A percentile compares a stretch with the other conserved stretches of the same genome.
These are phyloP conservation scores for Zygoascus tannicola DNA, from an alignment of 805 yeast genomes.

Conservation along the genomic window DNA sequence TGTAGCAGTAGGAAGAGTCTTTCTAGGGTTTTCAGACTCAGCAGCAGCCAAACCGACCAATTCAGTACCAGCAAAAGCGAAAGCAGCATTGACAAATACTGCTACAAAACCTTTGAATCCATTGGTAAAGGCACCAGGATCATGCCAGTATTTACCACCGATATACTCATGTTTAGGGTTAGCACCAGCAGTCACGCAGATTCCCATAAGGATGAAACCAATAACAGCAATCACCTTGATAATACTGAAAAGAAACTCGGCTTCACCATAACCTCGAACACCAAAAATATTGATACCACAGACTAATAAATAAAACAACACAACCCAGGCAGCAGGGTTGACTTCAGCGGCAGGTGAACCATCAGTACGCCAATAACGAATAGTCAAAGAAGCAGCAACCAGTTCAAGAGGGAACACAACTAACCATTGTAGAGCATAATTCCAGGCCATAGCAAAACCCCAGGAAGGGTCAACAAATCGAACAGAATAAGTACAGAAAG, in stretches of 20 bases:
- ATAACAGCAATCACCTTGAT: slow-evolving; percentile 47
- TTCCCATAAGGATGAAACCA: slow-evolving; percentile 50
- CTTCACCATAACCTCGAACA: slow-evolving; percentile 49
- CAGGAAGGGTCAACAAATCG: slow-evolving; percentile 53
- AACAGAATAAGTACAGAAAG: slow-evolving; percentile 47
- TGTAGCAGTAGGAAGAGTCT: slow-evolving; percentile 53
- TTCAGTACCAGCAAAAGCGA: slow-evolving; percentile 58
- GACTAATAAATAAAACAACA: slow-evolving; percentile 41
- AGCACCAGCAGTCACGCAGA: slow-evolving; percentile 48
- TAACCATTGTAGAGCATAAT: slow-evolving; percentile 52
- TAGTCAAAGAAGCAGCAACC: slow-evolving; percentile 47
- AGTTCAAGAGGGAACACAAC: slow-evolving; percentile 56
- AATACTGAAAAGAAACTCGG: slow-evolving; percentile 46
- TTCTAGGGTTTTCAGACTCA: slow-evolving; percentile 54
- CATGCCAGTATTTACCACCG: slow-evolving; percentile 48
- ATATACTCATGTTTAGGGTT: slow-evolving; percentile 40
- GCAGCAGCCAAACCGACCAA: slow-evolving; percentile 61
- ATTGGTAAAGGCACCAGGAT: slow-evolving; percentile 52
- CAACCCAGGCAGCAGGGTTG: slow-evolving; percentile 42
- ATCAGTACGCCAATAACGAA: slow-evolving; percentile 42
- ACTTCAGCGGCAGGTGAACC: slow-evolving; percentile 48
- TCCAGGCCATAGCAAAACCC: slow-evolving; percentile 64
- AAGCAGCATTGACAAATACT: slow-evolving; percentile 60
- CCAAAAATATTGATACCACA: slow-evolving; percentile 42
- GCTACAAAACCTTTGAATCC: slow-evolving; percentile 57